Evolutionary conservation across 768 basidiomycete genomes (phyloP).

Genomic region (Naganishia vaughanmartiniae): DNA sequence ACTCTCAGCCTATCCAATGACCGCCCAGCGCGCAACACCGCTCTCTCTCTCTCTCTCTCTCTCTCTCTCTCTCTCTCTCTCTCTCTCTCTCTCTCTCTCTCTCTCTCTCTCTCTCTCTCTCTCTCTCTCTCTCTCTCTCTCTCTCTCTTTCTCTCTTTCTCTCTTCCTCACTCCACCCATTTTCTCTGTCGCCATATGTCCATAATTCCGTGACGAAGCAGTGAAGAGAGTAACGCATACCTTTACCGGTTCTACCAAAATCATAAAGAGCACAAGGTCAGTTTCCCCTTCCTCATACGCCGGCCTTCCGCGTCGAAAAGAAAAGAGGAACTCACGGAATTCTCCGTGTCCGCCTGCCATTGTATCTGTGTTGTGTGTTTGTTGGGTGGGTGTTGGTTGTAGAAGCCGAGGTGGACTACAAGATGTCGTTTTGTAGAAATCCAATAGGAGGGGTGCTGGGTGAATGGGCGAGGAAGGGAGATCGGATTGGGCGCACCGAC

Average conservation of each 20-base stretch:
- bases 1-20: too few species aligned
- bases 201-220: background rate
- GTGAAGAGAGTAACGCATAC: background rate
- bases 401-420: background rate
- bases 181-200: background rate
- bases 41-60: too few species aligned
- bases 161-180: too few species aligned
- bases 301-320: background rate
- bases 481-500: background rate
- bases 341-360: slow-evolving; percentile 69
- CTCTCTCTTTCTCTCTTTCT: too few species aligned
- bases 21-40: too few species aligned
- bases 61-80: too few species aligned
- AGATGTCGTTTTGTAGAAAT: background rate
- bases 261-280: background rate
- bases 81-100: too few species aligned
- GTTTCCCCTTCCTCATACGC: background rate
- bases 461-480: background rate
- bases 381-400: background rate
- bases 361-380: slow-evolving; percentile 34
- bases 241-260: slow-evolving; percentile 14
- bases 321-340: slow-evolving; percentile 39
- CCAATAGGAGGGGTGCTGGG: background rate
- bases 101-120: too few species aligned
- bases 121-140: too few species aligned